A percentile compares a stretch with the other conserved stretches of the same genome.
Evolutionary conservation across 1,284 basidiomycete genomes (phyloP).

Genomic region (Wallemia mellicola): DNA sequence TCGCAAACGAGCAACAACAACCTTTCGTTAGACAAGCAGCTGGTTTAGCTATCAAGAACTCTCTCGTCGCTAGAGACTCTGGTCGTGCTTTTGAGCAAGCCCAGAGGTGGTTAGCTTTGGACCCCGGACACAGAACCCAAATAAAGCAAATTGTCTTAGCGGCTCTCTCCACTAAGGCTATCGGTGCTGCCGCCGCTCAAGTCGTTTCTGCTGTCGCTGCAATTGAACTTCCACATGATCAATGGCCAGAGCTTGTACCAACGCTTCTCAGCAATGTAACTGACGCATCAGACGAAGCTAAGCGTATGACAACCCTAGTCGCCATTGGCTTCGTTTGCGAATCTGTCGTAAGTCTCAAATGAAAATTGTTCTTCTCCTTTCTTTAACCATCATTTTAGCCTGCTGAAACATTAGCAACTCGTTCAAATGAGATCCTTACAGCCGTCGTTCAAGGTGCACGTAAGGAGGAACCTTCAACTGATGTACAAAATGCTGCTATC

Average conservation of each 20-base stretch:
- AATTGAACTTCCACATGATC: slow-evolving; percentile 58
- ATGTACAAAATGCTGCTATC: slow-evolving; percentile 85
- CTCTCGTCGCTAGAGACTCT: slow-evolving; percentile 56
- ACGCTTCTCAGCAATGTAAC: slow-evolving; percentile 63
- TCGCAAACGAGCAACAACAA: slow-evolving; percentile 40
- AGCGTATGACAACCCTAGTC: slow-evolving; percentile 70
- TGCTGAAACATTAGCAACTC: slow-evolving; percentile 58
- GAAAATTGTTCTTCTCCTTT: not conserved
- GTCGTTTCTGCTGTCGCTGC: slow-evolving; percentile 78
- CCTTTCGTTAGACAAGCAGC: slow-evolving; percentile 69
- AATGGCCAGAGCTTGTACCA: slow-evolving; percentile 75
- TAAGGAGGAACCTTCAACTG: slow-evolving; percentile 74
- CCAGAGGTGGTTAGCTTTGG: slow-evolving; percentile 49
- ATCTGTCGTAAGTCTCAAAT: slow-evolving; percentile 44
- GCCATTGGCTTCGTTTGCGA: slow-evolving; percentile 95
- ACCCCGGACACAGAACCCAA: slow-evolving; percentile 35
- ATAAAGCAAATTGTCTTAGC: slow-evolving; percentile 67
- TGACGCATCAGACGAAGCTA: slow-evolving; percentile 38
- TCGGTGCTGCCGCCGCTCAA: slow-evolving; percentile 66
- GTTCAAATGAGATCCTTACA: slow-evolving; percentile 91
- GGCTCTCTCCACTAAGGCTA: slow-evolving; percentile 46
- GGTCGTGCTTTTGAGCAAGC: slow-evolving; percentile 21
- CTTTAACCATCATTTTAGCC: slow-evolving; percentile 23
- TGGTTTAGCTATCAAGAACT: slow-evolving; percentile 88
- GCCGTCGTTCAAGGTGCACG: slow-evolving; percentile 94